phyloP scores from a whole-genome alignment of 805 yeast species.

The Saturnispora ahearnii region DNA sequence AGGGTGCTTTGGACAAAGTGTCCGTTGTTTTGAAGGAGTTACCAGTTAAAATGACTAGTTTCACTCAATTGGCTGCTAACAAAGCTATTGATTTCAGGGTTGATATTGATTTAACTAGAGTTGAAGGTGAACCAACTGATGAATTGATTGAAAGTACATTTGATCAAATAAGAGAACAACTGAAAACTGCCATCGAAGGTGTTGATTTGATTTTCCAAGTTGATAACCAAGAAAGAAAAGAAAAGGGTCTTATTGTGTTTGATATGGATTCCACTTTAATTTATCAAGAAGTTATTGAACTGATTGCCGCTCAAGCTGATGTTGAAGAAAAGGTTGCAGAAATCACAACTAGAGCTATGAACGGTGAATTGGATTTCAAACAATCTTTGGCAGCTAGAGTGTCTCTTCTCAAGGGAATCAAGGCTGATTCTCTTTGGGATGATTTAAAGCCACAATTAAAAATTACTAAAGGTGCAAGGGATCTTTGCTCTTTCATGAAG shows the following conservation, averaged over 20 bases:
- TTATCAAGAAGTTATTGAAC: constrained; percentile 91
- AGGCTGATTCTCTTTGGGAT: constrained; percentile 64
- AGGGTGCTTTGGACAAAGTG: constrained; percentile 17
- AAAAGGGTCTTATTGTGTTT: constrained; percentile 63
- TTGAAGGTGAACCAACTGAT: constrained; percentile 3
- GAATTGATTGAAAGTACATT: constrained; percentile 14
- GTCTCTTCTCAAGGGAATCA: constrained; percentile 70
- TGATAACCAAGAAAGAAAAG: constrained; percentile 24
- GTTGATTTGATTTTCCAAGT: constrained; percentile 39
- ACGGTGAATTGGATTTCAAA: constrained; percentile 87
- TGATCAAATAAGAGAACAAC: constrained; percentile 8
- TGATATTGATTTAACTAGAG: constrained; percentile 17
- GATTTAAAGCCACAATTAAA: constrained; percentile 59
- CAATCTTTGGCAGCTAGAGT: constrained; percentile 75
- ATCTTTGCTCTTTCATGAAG: constrained; percentile 56
- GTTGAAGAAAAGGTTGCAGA: constrained; percentile 82
- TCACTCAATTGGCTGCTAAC: constrained; percentile 24
- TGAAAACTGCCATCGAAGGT: constrained; percentile 20
- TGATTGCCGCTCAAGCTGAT: constrained; percentile 89
- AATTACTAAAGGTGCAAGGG: constrained; percentile 81
- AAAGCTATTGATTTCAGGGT: constrained; percentile 34
- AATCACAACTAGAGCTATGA: constrained; percentile 93
- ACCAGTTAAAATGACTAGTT: constrained; percentile 24
- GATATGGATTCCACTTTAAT: constrained; percentile 98
- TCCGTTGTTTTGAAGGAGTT: constrained; percentile 22